phyloP scores from a whole-genome alignment of 225 moss, liverwort and hornwort genomes.

The Straminergon stramineum region DNA sequence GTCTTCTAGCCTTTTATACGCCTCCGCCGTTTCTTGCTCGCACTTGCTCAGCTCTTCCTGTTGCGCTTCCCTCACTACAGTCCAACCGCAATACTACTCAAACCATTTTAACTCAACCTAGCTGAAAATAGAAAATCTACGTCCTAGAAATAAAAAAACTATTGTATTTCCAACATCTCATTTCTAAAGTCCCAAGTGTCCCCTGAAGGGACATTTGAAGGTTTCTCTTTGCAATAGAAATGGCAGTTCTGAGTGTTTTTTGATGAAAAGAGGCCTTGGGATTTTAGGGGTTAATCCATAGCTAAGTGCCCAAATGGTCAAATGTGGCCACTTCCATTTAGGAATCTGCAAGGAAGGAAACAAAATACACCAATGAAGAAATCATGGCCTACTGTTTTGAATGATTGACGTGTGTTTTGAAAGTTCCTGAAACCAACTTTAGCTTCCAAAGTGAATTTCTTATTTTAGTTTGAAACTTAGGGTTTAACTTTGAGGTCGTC shows the following conservation, averaged over 20 bases:
- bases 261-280: rapidly evolving
- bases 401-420: neutral
- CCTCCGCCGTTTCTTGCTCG: slow-evolving; percentile 18
- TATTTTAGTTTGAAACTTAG: neutral
- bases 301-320: no score
- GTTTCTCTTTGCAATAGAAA: neutral
- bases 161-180: neutral
- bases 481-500: neutral
- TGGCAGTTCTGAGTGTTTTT: neutral
- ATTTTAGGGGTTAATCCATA: neutral
- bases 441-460: neutral
- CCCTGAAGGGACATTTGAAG: neutral
- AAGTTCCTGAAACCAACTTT: neutral
- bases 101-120: neutral
- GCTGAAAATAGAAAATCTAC: neutral
- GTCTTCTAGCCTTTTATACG: slow-evolving; percentile 24
- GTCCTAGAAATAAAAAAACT: neutral
- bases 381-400: neutral
- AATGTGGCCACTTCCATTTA: neutral
- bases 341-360: neutral
- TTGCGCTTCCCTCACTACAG: slow-evolving; percentile 31
- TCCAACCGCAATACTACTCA: neutral
- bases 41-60: slow-evolving; percentile 37
- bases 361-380: no score
- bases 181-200: neutral